phyloP scores from a whole-genome alignment of 2,329 filamentous ascomycete genomes.

The Fusarium albidum region DNA sequence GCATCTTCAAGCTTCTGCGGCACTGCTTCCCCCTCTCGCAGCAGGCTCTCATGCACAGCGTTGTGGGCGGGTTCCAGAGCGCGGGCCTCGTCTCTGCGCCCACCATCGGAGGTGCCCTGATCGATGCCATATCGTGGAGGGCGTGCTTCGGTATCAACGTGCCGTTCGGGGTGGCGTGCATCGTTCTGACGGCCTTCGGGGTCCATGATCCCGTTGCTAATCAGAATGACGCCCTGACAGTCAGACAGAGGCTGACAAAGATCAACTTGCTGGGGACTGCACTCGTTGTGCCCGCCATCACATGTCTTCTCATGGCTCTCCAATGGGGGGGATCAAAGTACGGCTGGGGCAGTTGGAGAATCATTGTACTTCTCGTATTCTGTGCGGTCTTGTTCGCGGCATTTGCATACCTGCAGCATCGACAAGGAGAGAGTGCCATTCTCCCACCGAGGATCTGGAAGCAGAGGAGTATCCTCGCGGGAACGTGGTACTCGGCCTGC shows the following conservation, averaged over 20 bases:
- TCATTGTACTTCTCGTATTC: conserved; percentile 27
- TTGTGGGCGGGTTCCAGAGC: conserved; percentile 32
- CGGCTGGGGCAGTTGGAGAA: conserved; percentile 34
- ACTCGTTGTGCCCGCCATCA: conserved; percentile 27
- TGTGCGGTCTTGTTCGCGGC: conserved; percentile 13
- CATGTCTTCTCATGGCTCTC: conserved; percentile 33
- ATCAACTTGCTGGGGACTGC: conserved; percentile 25
- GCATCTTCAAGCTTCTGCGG: conserved; percentile 35
- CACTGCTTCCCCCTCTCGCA: conserved; percentile 34
- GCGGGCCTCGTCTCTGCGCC: conserved; percentile 31
- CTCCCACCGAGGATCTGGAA: conserved; percentile 30
- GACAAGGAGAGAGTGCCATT: conserved; percentile 28
- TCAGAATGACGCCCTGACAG: not conserved
- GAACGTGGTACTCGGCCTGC: conserved; percentile 36
- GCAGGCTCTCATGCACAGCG: conserved; percentile 31
- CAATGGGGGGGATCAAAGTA: conserved; percentile 38
- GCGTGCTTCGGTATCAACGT: conserved; percentile 38
- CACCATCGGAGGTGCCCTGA: conserved; percentile 27
- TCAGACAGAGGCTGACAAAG: conserved; percentile 30
- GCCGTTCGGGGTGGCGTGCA: conserved; percentile 23
- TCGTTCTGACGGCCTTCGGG: conserved; percentile 26
- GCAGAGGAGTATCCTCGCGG: conserved; percentile 35
- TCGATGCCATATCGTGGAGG: conserved; percentile 34
- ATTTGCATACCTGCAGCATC: conserved; percentile 31
- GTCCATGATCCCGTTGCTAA: conserved; percentile 25